Evolutionary conservation across 495 filamentous ascomycete species (phyloP).

Genomic region (Lophium mytilinum): DNA sequence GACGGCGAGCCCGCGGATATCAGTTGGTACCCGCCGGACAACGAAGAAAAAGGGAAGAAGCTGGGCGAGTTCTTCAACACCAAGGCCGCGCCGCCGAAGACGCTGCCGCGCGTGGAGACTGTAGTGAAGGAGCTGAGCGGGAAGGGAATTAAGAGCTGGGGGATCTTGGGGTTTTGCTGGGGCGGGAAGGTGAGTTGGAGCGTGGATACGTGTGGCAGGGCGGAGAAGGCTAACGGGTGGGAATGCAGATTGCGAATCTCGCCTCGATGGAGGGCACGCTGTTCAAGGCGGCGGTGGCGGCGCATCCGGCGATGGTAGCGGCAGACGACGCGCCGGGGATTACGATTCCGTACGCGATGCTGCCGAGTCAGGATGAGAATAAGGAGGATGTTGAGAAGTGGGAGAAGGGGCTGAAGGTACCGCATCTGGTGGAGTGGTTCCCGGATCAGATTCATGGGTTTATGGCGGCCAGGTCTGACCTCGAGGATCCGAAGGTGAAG

Average conservation of each 20-base stretch:
- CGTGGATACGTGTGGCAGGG: background rate
- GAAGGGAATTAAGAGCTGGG: slow-evolving; percentile 65
- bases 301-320: slow-evolving; percentile 86
- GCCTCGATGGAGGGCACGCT: slow-evolving; percentile 47
- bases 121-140: slow-evolving; percentile 52
- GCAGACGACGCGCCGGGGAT: slow-evolving; percentile 29
- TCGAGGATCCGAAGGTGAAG: slow-evolving; percentile 2
- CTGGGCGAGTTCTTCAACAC: slow-evolving; percentile 71
- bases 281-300: slow-evolving; percentile 63
- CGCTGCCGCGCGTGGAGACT: slow-evolving; percentile 54
- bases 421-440: slow-evolving; percentile 75
- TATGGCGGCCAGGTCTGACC: slow-evolving; percentile 59
- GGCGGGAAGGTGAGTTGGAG: slow-evolving; percentile 38
- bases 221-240: background rate
- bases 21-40: slow-evolving; percentile 26
- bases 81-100: slow-evolving; percentile 54
- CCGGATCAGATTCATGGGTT: slow-evolving; percentile 78
- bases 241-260: slow-evolving; percentile 49
- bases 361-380: slow-evolving; percentile 37
- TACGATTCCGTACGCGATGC: slow-evolving; percentile 32
- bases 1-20: slow-evolving; percentile 26
- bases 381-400: slow-evolving; percentile 69
- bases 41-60: slow-evolving; percentile 63
- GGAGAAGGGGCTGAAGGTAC: slow-evolving; percentile 53
- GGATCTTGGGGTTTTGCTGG: slow-evolving; percentile 91